Evolutionary conservation across 306 rosid species (phyloP), one percentile per base, ranked within the genome.

Genomic region (Prunus kanzakura): DNA sequence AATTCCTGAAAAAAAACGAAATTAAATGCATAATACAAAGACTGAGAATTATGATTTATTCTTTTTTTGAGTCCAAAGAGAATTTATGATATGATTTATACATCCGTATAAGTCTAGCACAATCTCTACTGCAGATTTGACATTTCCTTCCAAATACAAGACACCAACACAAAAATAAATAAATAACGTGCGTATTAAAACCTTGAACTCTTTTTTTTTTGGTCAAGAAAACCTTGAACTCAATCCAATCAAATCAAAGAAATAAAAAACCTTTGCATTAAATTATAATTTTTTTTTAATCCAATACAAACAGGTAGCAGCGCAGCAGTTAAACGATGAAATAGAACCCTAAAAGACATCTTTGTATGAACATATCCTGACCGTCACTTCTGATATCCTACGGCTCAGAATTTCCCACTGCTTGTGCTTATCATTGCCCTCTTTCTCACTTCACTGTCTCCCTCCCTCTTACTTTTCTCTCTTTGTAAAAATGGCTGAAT

Each of bases 401-500:
- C 90, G 91, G 91, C 22, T 16, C 11, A n/a, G 72, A 78, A 79
- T 35, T 2, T 23, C 52, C 71, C 74, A 20, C 69, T 22, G 60
- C 84, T 89, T 1, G 83, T 85, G 92, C 89, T 93, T 89, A 87
- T 93, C 94, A 83, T 84, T 84, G 82, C 66, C 72, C 66, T 35
- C 85, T 81, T 72, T 68, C 76, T 30, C 82, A 68, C 89, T 83
- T 67, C 78, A 73, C 90, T 80, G 78, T 72, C 89, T 73, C 78
- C 57, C 20, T 50, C 58, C 35, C 72, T 38, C 58, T 23, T 68
- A 16, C 29, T 22, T 49, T n/a, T 16, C 78, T 64, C 71, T 57
- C 79, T 41, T 75, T 67, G 0, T 29, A 83, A 86, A 85, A 81
- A 89, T 89, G 93, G 84, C 84, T 72, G 65, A 71, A 76, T 68